Evolutionary conservation across 768 basidiomycete species (phyloP).

Genomic region (Boletus reticulatus): DNA sequence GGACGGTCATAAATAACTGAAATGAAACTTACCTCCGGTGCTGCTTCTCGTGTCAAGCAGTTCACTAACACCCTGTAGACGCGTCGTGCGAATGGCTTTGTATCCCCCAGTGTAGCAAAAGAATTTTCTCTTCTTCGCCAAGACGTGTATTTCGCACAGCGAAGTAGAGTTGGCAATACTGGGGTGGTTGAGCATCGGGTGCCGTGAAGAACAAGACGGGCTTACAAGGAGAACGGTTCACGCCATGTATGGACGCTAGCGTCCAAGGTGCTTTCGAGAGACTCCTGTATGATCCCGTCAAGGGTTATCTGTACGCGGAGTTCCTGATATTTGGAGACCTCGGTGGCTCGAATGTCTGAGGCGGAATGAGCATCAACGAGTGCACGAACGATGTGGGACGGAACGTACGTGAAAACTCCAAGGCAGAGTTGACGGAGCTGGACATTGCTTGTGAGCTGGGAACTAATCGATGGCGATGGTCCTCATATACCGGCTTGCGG

Average conservation of each 20-base stretch:
- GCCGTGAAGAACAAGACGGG: not conserved
- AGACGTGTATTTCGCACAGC: conserved; percentile 27
- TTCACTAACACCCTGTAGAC: conserved; percentile 21
- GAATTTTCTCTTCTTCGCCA: conserved; percentile 28
- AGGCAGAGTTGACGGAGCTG: conserved; percentile 9
- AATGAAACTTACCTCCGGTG: conserved; percentile 31
- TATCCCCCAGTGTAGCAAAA: conserved; percentile 27
- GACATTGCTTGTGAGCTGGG: conserved; percentile 16
- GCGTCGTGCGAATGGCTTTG: conserved; percentile 30
- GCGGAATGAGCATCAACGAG: not conserved
- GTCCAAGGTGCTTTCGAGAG: conserved; percentile 26
- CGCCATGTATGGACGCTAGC: conserved; percentile 27
- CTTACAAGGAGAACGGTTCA: conserved; percentile 31
- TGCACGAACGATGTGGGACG: not conserved
- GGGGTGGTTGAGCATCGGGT: conserved; percentile 9
- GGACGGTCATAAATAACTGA: conserved; percentile 26
- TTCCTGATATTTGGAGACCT: conserved; percentile 23
- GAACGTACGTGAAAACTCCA: conserved; percentile 28
- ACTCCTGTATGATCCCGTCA: conserved; percentile 29
- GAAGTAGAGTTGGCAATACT: conserved; percentile 21
- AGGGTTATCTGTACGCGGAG: conserved; percentile 26
- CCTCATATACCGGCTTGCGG: conserved; percentile 25
- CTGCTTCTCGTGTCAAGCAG: conserved; percentile 26
- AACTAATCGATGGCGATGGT: conserved; percentile 9
- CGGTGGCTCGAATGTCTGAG: conserved; percentile 23